phyloP scores from a whole-genome alignment of 192 early-diverging fungal species.

The Coemansia sp. region DNA sequence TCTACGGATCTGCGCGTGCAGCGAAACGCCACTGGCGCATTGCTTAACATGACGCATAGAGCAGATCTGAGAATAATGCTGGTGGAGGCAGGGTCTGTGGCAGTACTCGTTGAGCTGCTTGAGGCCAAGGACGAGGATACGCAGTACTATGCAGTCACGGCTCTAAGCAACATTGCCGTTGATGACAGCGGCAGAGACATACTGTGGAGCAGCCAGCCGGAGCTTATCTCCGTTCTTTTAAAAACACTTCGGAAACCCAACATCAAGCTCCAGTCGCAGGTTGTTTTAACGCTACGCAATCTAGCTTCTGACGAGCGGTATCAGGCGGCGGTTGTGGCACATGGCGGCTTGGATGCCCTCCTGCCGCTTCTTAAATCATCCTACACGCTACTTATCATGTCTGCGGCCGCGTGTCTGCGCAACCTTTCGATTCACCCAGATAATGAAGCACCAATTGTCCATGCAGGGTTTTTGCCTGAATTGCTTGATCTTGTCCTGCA shows the following conservation, averaged over 20 bases:
- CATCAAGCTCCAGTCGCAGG: conserved; percentile 79
- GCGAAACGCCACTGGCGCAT: conserved; percentile 85
- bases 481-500: conserved; percentile 23
- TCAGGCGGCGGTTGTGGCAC: conserved; percentile 71
- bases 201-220: conserved; percentile 60
- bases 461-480: conserved; percentile 67
- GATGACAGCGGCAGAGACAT: conserved; percentile 65
- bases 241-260: conserved; percentile 65
- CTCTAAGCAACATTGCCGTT: conserved; percentile 82
- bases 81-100: conserved; percentile 74
- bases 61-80: conserved; percentile 72
- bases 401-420: conserved; percentile 83
- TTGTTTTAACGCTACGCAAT: conserved; percentile 79
- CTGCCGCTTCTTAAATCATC: conserved; percentile 66
- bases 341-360: conserved; percentile 68
- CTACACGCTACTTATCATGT: conserved; percentile 62
- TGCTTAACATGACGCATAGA: conserved; percentile 90
- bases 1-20: conserved; percentile 81
- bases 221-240: conserved; percentile 60
- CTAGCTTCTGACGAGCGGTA: conserved; percentile 74
- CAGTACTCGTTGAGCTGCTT: conserved; percentile 73
- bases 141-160: conserved; percentile 84
- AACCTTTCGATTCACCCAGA: conserved; percentile 85
- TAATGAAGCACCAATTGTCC: conserved; percentile 82
- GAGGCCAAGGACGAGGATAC: conserved; percentile 74